Evolutionary conservation across 2,329 filamentous ascomycete genomes (phyloP), one percentile per base, ranked within the genome.

Genomic region (Colletotrichum sp.): DNA sequence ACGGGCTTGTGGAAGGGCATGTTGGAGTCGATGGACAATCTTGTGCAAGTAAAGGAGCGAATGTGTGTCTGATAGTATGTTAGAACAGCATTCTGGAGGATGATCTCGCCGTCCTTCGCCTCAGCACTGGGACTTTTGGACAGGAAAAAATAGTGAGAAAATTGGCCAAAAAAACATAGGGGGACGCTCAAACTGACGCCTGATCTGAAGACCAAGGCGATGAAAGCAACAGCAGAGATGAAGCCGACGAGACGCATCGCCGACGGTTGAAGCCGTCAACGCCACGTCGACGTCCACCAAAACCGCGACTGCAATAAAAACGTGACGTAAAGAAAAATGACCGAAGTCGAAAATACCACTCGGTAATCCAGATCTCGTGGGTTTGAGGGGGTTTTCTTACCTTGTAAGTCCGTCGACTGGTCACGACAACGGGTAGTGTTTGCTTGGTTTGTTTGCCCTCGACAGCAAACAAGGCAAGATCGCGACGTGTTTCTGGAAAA

Each of bases 181-280:
- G 4, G 16, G 18, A n/a, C 18, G 18, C 9, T 49, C 44, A 13
- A 49, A 0, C 0, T 49, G n/a, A 21, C 9, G 10, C 44, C n/a
- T 21, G 1, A 13, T 7, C n/a, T 49, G n/a, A 21, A 13, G 44
- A 21, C 4, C 0, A 1, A 21, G n/a, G 1, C 12, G n/a, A 21
- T 21, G 44, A 21, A 49, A 49, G 5, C 44, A 13, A 4, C 10
- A 7, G 44, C 10, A 49, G 44, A 49, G 44, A 13, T 21, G 44
- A 49, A 21, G n/a, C 18, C n/a, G n/a, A 49, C n/a, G 44, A 49
- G 3, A 21, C 44, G 44, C 44, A 49, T 49, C 18, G 3, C 44
- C 44, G 44, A 49, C 10, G n/a, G n/a, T 49, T 49, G 44, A 21
- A 13, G 44, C 44, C n/a, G 44, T 13, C 44, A 49, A 49, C 44